Evolutionary conservation across 805 yeast genomes (phyloP).

Genomic region (Candida coleopterorum): DNA sequence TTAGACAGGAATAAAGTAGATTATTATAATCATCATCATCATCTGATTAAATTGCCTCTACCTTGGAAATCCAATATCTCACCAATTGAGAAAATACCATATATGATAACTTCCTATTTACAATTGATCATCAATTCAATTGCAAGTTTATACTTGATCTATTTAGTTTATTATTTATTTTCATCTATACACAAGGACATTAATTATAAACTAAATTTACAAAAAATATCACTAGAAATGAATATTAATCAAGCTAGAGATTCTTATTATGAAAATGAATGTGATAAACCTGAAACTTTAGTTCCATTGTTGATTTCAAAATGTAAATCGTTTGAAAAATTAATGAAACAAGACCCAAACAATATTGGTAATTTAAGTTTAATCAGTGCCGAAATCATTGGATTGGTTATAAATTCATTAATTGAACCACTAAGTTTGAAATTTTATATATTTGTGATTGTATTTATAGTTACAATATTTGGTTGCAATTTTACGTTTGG

Average conservation of each 20-base stretch:
- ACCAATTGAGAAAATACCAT: slow-evolving; percentile 52
- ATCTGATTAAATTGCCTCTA: slow-evolving; percentile 37
- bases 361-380: slow-evolving; percentile 46
- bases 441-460: slow-evolving; percentile 43
- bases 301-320: slow-evolving; percentile 55
- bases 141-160: slow-evolving; percentile 41
- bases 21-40: slow-evolving; percentile 1
- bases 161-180: slow-evolving; percentile 40
- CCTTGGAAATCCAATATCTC: slow-evolving; percentile 54
- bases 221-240: slow-evolving; percentile 39
- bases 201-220: slow-evolving; percentile 43
- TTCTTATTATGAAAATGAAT: slow-evolving; percentile 50
- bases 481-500: slow-evolving; percentile 64
- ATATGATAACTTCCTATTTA: slow-evolving; percentile 55
- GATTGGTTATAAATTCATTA: slow-evolving; percentile 55
- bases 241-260: slow-evolving; percentile 53
- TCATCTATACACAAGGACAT: slow-evolving; percentile 53
- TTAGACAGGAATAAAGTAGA: neutral
- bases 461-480: slow-evolving; percentile 45
- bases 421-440: slow-evolving; percentile 66
- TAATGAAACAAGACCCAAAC: slow-evolving; percentile 55
- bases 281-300: slow-evolving; percentile 42
- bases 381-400: slow-evolving; percentile 59
- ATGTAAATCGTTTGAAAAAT: slow-evolving; percentile 60
- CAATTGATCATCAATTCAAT: slow-evolving; percentile 50